A percentile compares a stretch with the other conserved stretches of the same genome.
Evolutionary conservation across 805 yeast species (phyloP).

Genomic region (Wickerhamiella parazyma): DNA sequence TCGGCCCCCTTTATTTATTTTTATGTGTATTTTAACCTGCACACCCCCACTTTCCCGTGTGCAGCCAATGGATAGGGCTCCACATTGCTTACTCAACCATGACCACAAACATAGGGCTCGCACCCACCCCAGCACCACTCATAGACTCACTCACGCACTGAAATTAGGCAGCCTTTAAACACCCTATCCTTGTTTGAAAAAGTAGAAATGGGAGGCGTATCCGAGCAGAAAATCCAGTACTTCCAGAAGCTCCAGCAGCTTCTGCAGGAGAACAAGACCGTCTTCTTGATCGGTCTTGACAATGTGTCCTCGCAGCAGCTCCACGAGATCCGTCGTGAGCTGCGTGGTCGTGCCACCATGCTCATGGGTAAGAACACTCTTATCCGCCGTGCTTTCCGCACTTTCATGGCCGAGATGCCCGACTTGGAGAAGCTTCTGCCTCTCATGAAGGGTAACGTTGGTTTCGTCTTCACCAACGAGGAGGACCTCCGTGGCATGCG

Average conservation of each 20-base stretch:
- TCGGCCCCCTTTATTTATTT: neutral
- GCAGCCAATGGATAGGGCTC: no score
- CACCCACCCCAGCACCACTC: neutral
- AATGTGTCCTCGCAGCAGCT: constrained; percentile 99
- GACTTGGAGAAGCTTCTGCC: constrained; percentile 93
- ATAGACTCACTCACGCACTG: neutral
- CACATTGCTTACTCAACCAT: neutral
- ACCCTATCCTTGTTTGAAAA: constrained; percentile 28
- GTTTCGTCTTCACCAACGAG: constrained; percentile 97
- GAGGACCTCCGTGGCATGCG: constrained; percentile 82
- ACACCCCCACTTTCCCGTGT: no score
- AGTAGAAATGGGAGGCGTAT: constrained; percentile 99
- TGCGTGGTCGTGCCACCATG: constrained; percentile 89
- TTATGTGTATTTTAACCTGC: neutral
- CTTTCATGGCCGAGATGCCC: constrained; percentile 84
- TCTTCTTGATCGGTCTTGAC: constrained; percentile 98
- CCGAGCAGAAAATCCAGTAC: constrained; percentile 94
- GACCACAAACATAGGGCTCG: neutral
- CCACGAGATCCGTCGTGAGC: constrained; percentile 97
- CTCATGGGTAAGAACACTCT: constrained; percentile 99
- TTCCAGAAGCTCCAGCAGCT: constrained; percentile 89
- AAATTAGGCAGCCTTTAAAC: constrained; percentile 19
- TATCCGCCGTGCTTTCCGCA: constrained; percentile 99
- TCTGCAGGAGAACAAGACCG: constrained; percentile 92
- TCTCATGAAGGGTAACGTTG: constrained; percentile 93